Evolutionary conservation across 2,329 filamentous ascomycete genomes (phyloP).

Genomic region (Diaporthe citriasiana): DNA sequence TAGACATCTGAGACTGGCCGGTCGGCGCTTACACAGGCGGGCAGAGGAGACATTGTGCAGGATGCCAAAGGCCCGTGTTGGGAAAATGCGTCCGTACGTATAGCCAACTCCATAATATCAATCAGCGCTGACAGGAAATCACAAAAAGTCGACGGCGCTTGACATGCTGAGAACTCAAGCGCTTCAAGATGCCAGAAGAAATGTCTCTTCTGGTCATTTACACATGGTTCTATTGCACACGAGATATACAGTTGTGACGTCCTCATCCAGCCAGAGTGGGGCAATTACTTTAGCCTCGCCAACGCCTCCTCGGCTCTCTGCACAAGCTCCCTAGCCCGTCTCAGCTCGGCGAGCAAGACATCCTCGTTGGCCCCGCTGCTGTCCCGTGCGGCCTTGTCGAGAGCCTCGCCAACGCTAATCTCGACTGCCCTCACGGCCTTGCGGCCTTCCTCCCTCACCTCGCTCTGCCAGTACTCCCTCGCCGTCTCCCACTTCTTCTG

Average conservation of each 20-base stretch:
- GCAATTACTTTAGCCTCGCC: conserved; percentile 59
- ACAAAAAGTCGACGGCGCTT: conserved; percentile 7
- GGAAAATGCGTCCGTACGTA: conserved; percentile 41
- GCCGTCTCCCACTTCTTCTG: conserved; percentile 75
- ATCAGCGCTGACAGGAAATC: conserved; percentile 41
- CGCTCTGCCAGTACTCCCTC: conserved; percentile 73
- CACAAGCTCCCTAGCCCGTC: conserved; percentile 61
- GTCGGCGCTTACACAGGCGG: conserved; percentile 21
- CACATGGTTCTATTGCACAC: conserved; percentile 45
- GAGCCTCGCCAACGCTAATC: conserved; percentile 62
- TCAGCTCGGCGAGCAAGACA: conserved; percentile 52
- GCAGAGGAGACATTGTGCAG: background rate
- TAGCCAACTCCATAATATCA: conserved; percentile 40
- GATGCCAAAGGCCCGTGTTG: conserved; percentile 3
- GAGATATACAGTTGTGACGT: conserved; percentile 35
- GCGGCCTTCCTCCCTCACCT: conserved; percentile 76
- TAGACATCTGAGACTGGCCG: conserved; percentile 27
- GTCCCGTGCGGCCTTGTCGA: conserved; percentile 52
- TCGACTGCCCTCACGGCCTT: conserved; percentile 72
- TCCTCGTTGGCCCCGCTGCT: conserved; percentile 45
- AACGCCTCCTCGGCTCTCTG: conserved; percentile 65
- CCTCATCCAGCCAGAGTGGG: background rate
- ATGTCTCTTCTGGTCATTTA: conserved; percentile 21
- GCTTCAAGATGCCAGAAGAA: background rate
- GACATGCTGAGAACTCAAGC: background rate